These are phyloP conservation scores for Boletus vinaceobasis DNA, from an alignment of 768 basidiomycete species.

Conservation along the genomic window DNA sequence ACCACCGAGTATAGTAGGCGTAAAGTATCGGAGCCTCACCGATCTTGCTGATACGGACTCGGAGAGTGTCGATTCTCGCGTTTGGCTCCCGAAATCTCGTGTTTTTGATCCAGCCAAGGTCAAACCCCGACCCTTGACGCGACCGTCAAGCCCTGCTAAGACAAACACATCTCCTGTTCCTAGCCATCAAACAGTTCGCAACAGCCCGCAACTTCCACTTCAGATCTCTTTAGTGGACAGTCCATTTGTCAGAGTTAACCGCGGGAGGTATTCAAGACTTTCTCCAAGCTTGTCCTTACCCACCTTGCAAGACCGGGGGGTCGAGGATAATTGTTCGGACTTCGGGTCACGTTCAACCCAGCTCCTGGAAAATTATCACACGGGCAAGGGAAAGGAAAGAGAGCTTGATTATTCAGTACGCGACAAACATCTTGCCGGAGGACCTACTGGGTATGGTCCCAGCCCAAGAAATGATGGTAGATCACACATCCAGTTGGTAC, in stretches of 20 bases:
- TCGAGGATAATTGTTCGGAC: neutral
- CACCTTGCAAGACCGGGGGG: slow-evolving; percentile 4
- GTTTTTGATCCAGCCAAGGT: slow-evolving; percentile 27
- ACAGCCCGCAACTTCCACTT: neutral
- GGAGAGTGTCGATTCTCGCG: slow-evolving; percentile 20
- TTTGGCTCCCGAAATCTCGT: slow-evolving; percentile 27
- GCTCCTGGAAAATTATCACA: neutral
- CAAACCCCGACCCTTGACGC: slow-evolving; percentile 20
- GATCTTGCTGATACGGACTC: slow-evolving; percentile 11
- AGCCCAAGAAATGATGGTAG: slow-evolving; percentile 6
- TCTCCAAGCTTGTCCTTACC: slow-evolving; percentile 21
- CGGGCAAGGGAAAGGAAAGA: slow-evolving; percentile 2
- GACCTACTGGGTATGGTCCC: neutral
- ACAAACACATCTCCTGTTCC: neutral
- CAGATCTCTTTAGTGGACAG: slow-evolving; percentile 1
- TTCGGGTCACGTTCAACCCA: neutral
- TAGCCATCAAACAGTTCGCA: neutral
- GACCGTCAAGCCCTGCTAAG: slow-evolving; percentile 25
- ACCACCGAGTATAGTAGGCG: slow-evolving; percentile 14
- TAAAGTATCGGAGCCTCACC: slow-evolving; percentile 19
- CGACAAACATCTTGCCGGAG: slow-evolving; percentile 1
- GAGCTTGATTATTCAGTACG: neutral
- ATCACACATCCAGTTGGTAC: slow-evolving; percentile 25
- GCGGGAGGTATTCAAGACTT: slow-evolving; percentile 19
- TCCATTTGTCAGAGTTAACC: slow-evolving; percentile 19